A percentile compares a stretch with the other conserved stretches of the same genome.
Conservation (phyloP, 768 basidiomycete species). For the Kwoniella botswanensis region DNA sequence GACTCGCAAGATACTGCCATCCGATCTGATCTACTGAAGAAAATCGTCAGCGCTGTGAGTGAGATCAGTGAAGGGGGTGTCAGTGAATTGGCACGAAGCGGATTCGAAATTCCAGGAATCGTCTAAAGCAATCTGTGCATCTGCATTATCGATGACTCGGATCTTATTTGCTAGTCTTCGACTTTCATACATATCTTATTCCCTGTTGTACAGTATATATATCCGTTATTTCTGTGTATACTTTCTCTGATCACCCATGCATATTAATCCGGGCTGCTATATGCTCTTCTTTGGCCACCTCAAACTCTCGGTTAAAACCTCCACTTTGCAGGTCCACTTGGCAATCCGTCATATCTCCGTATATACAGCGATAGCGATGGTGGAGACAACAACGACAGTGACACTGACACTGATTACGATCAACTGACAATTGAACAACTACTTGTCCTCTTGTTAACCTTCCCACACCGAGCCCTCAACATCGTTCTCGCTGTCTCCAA, state of each 20-base stretch:
- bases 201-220: not conserved
- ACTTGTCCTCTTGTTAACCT: too few species aligned
- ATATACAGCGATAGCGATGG: conserved; percentile 6
- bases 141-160: not conserved
- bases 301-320: not conserved
- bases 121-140: conserved; percentile 12
- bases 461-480: too few species aligned
- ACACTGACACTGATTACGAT: too few species aligned
- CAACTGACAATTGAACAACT: too few species aligned
- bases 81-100: conserved; percentile 37
- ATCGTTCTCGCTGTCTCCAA: too few species aligned
- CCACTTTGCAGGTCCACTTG: conserved; percentile 13
- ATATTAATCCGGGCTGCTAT: not conserved
- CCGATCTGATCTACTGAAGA: conserved; percentile 23
- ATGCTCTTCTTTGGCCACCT: not conserved
- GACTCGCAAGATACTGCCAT: conserved; percentile 16
- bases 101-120: conserved; percentile 49
- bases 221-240: too few species aligned
- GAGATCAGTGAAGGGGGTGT: conserved; percentile 26
- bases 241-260: not conserved
- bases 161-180: not conserved
- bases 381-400: not conserved
- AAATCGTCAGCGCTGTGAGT: conserved; percentile 34
- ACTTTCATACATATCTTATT: not conserved
- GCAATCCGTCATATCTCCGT: conserved; percentile 13